Percentiles rank a stretch among this genome's conserved stretches.
These are phyloP conservation scores for Apiospora sp. DNA, from an alignment of 2,329 filamentous ascomycete species.

Conservation along the genomic window DNA sequence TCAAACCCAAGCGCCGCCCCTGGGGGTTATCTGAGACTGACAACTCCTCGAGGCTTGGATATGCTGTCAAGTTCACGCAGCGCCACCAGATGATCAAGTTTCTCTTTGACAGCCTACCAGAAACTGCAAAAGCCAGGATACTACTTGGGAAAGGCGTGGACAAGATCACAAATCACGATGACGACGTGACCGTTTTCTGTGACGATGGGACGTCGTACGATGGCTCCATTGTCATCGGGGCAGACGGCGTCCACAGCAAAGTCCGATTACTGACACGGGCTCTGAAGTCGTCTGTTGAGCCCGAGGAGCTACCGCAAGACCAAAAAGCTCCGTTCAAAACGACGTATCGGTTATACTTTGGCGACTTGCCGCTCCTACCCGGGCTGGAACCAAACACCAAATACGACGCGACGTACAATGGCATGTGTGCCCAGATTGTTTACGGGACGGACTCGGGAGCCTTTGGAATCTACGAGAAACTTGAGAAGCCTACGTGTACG, in stretches of 20 bases:
- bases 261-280: slow-evolving; percentile 18
- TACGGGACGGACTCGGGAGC: not conserved
- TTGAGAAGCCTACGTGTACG: slow-evolving; percentile 33
- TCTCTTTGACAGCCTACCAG: slow-evolving; percentile 34
- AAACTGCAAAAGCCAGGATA: slow-evolving; percentile 20
- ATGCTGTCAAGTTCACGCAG: slow-evolving; percentile 32
- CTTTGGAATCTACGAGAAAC: not conserved
- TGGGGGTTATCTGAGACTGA: too few relatives aligned
- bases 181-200: slow-evolving; percentile 30
- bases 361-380: not conserved
- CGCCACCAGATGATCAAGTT: slow-evolving; percentile 35
- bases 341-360: not conserved
- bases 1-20: not conserved
- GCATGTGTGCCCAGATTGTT: not conserved
- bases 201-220: slow-evolving; percentile 44
- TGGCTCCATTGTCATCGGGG: slow-evolving; percentile 50
- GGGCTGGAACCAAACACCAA: not conserved
- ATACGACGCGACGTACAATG: not conserved
- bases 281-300: slow-evolving; percentile 28
- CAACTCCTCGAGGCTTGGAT: slow-evolving; percentile 34
- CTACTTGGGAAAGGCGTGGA: slow-evolving; percentile 25
- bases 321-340: not conserved
- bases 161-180: slow-evolving; percentile 15
- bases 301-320: slow-evolving; percentile 24
- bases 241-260: slow-evolving; percentile 47